Conservation (phyloP, 495 filamentous ascomycete species). For the Penicillium crystallinum region DNA sequence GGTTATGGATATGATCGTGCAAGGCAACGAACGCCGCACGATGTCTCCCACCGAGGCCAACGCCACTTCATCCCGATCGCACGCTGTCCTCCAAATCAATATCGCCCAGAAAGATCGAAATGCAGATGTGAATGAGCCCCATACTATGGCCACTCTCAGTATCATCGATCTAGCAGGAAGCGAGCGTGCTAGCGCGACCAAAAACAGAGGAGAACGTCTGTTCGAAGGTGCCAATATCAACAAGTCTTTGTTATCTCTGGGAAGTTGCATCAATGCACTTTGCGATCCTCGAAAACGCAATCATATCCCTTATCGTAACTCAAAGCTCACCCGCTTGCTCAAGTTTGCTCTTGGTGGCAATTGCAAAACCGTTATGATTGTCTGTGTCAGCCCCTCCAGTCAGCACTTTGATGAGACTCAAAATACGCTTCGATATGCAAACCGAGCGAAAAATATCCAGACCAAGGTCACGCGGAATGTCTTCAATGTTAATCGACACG, state of each 20-base stretch:
- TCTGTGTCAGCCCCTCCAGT: constrained; percentile 95
- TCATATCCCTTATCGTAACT: constrained; percentile 96
- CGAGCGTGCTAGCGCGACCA: constrained; percentile 92
- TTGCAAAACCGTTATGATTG: constrained; percentile 99
- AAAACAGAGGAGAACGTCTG: constrained; percentile 88
- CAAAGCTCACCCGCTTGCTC: constrained; percentile 89
- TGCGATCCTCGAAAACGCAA: constrained; percentile 91
- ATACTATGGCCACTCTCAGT: constrained; percentile 95
- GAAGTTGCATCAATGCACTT: constrained; percentile 97
- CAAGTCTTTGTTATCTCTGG: constrained; percentile 90
- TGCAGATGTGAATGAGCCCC: constrained; percentile 86
- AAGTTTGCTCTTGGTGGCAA: constrained; percentile 98
- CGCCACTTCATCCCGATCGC: constrained; percentile 93
- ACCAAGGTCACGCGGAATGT: constrained; percentile 98
- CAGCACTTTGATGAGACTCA: constrained; percentile 98
- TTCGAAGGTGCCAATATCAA: constrained; percentile 98
- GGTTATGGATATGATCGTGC: constrained; percentile 99
- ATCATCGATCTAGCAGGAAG: constrained; percentile 98
- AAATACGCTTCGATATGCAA: constrained; percentile 96
- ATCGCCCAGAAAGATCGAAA: constrained; percentile 90
- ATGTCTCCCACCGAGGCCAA: constrained; percentile 98
- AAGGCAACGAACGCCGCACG: constrained; percentile 88
- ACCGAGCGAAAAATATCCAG: constrained; percentile 98
- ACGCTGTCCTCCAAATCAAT: constrained; percentile 98
- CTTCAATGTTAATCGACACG: constrained; percentile 98